These are phyloP conservation scores for Prosopis cineraria DNA, from an alignment of 306 rosid species.

Conservation along the genomic window DNA sequence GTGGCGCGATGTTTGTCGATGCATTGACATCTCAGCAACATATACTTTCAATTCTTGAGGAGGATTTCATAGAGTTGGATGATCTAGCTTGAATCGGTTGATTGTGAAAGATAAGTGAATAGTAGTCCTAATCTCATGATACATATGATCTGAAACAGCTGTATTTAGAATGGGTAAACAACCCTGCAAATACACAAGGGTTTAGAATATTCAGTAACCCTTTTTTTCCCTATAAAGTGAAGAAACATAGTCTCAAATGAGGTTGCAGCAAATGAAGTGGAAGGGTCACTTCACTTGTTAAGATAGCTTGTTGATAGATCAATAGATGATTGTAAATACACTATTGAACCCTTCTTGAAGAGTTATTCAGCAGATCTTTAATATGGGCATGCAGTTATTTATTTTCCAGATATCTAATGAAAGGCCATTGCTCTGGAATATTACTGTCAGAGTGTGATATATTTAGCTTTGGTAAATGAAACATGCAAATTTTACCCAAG, in stretches of 20 bases:
- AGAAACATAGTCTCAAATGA: constrained; percentile 26
- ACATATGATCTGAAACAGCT: constrained; percentile 37
- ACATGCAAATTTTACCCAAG: constrained; percentile 7
- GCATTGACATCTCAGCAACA: constrained; percentile 32
- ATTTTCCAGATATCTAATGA: constrained; percentile 34
- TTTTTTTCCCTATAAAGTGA: constrained; percentile 26
- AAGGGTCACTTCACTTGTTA: constrained; percentile 37
- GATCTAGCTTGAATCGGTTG: constrained; percentile 50
- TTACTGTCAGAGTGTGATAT: constrained; percentile 35
- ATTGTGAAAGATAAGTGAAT: constrained; percentile 35
- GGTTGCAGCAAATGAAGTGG: constrained; percentile 42
- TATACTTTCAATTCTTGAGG: constrained; percentile 47
- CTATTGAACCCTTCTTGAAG: constrained; percentile 29
- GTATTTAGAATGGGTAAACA: constrained; percentile 32
- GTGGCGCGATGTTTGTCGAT: constrained; percentile 33
- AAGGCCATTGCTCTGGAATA: constrained; percentile 35
- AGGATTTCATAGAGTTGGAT: constrained; percentile 64
- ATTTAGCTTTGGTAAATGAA: constrained; percentile 30
- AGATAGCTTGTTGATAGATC: constrained; percentile 46
- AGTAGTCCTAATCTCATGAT: constrained; percentile 32
- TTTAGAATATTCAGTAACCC: constrained; percentile 31
- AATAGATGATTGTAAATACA: constrained; percentile 22
- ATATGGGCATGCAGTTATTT: constrained; percentile 55
- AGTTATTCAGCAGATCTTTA: constrained; percentile 40
- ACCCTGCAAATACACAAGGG: constrained; percentile 32